Conservation (phyloP, 192 early-diverging fungal species). For the Irineochytrium annulatum region DNA sequence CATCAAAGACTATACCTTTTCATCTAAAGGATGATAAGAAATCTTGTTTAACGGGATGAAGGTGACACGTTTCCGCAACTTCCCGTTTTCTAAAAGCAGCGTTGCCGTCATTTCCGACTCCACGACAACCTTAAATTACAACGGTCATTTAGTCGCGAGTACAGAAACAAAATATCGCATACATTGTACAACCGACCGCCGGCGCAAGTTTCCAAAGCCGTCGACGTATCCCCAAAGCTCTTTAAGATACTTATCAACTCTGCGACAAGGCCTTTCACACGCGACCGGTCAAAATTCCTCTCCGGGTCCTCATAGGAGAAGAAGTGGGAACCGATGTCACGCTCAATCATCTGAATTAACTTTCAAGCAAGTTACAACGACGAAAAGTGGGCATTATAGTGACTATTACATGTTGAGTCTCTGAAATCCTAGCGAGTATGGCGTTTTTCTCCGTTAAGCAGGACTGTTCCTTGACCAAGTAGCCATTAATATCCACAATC, state of each 20-base stretch:
- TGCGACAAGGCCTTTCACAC: slow-evolving; percentile 92
- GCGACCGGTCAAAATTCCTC: slow-evolving; percentile 80
- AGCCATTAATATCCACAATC: not conserved
- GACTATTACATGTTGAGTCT: no score
- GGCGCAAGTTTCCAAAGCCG: slow-evolving; percentile 93
- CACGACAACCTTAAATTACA: slow-evolving; percentile 71
- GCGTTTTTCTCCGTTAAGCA: no score
- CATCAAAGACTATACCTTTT: not conserved
- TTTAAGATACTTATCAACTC: slow-evolving; percentile 76
- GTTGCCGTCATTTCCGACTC: slow-evolving; percentile 77
- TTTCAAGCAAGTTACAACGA: slow-evolving; percentile 7
- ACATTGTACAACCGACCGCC: slow-evolving; percentile 91
- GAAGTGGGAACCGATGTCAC: slow-evolving; percentile 36
- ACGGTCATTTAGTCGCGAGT: not conserved
- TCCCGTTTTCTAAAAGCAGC: slow-evolving; percentile 62
- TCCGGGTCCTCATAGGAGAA: slow-evolving; percentile 83
- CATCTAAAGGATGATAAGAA: slow-evolving; percentile 26
- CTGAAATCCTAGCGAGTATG: no score
- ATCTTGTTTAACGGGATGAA: slow-evolving; percentile 98
- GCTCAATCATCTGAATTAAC: slow-evolving; percentile 28
- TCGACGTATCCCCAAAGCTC: slow-evolving; percentile 58
- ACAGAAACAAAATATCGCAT: slow-evolving; percentile 26
- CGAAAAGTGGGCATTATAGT: no score
- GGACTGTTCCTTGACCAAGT: slow-evolving; percentile 2
- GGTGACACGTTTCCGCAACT: slow-evolving; percentile 73